phyloP scores from a whole-genome alignment of 495 filamentous ascomycete genomes.

The Penicillium canariense region DNA sequence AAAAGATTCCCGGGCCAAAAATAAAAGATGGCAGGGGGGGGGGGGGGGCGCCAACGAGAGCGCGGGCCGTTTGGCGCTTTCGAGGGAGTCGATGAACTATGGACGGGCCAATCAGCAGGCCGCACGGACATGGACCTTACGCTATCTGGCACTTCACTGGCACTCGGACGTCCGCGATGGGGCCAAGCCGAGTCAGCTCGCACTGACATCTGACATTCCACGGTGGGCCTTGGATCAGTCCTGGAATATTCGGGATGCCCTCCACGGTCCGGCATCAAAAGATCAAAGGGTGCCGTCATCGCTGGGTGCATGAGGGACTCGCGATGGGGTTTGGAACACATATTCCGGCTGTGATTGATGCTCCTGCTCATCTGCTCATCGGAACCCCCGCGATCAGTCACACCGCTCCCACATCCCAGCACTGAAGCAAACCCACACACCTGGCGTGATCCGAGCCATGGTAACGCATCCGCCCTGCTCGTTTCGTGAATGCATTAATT shows the following conservation, averaged over 20 bases:
- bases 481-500: conserved; percentile 6
- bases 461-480: conserved; percentile 23
- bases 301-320: too few relatives aligned
- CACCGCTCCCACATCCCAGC: conserved; percentile 23
- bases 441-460: conserved; percentile 22
- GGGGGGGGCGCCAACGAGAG: not conserved
- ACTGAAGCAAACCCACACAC: not conserved
- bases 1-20: not conserved
- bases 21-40: not conserved
- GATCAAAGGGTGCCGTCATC: too few relatives aligned
- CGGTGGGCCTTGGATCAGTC: not conserved
- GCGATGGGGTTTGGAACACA: too few relatives aligned
- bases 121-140: conserved; percentile 5
- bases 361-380: not conserved
- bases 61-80: conserved; percentile 18
- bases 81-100: conserved; percentile 11
- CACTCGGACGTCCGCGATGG: not conserved
- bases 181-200: conserved; percentile 24
- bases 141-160: conserved; percentile 12
- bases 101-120: conserved; percentile 14
- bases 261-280: too few relatives aligned
- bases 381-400: conserved; percentile 10
- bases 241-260: too few relatives aligned
- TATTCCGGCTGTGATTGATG: too few relatives aligned
- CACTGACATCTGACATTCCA: conserved; percentile 36